Evolutionary conservation across 352 stramenopile genomes (phyloP).

Genomic region (Paralagenidium karlingii): DNA sequence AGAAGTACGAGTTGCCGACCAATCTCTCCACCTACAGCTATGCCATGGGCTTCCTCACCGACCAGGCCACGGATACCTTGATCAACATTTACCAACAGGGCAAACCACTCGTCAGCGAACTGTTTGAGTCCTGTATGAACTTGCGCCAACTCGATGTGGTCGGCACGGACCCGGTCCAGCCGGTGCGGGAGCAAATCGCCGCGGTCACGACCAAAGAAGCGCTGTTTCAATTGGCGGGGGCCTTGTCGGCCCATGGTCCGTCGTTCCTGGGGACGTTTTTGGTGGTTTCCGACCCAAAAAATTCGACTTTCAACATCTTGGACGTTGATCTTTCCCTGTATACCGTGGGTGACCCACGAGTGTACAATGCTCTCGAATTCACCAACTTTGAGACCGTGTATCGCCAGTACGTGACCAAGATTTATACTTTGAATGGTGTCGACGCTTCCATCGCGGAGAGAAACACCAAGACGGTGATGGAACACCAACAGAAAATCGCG

Average conservation of each 20-base stretch:
- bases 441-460: slow-evolving; percentile 10
- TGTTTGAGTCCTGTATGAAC: slow-evolving; percentile 57
- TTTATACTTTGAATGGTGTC: slow-evolving; percentile 59
- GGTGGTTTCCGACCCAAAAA: slow-evolving; percentile 67
- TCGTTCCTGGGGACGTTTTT: slow-evolving; percentile 71
- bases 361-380: slow-evolving; percentile 85
- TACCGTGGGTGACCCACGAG: slow-evolving; percentile 67
- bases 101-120: slow-evolving; percentile 40
- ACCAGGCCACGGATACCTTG: slow-evolving; percentile 42
- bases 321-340: slow-evolving; percentile 83
- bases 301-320: slow-evolving; percentile 67
- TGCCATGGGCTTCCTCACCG: slow-evolving; percentile 26
- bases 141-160: slow-evolving; percentile 28
- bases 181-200: slow-evolving; percentile 21
- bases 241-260: slow-evolving; percentile 36
- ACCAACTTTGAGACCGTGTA: slow-evolving; percentile 59
- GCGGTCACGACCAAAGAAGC: slow-evolving; percentile 13
- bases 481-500: slow-evolving; percentile 77
- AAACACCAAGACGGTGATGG: slow-evolving; percentile 50
- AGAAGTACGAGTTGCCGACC: slow-evolving; percentile 17
- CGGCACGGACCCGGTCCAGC: slow-evolving; percentile 22
- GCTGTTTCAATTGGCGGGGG: slow-evolving; percentile 37
- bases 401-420: slow-evolving; percentile 49
- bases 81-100: slow-evolving; percentile 45
- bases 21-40: slow-evolving; percentile 14